Percentiles rank a stretch among this genome's conserved stretches.
phyloP scores from a whole-genome alignment of 106 monocot species.

The Gastrodia elata region DNA sequence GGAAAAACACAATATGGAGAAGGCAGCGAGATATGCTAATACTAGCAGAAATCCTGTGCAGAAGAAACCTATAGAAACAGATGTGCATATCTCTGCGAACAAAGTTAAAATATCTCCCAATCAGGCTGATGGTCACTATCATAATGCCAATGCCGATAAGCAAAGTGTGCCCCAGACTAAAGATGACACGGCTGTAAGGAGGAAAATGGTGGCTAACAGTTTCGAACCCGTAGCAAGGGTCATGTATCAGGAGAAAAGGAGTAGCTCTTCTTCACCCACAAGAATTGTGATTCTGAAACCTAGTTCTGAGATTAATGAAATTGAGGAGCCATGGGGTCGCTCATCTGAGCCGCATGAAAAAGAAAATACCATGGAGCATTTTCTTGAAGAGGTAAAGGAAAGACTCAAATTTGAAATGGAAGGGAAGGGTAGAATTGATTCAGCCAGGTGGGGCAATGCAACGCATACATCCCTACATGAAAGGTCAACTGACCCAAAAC shows the following conservation, averaged over 20 bases:
- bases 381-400: conserved; percentile 82
- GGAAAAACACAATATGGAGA: conserved; percentile 46
- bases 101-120: not conserved
- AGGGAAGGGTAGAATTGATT: conserved; percentile 33
- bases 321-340: conserved; percentile 32
- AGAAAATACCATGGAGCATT: conserved; percentile 48
- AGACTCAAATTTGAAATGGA: conserved; percentile 65
- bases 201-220: not conserved
- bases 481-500: conserved; percentile 37
- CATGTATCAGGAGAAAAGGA: conserved; percentile 5
- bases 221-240: not conserved
- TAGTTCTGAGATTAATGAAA: conserved; percentile 38
- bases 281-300: conserved; percentile 80
- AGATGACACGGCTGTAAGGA: conserved; percentile 4
- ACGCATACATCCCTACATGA: conserved; percentile 15
- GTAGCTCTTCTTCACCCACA: conserved; percentile 27
- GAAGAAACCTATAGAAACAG: not conserved
- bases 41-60: not conserved
- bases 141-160: not conserved
- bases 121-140: not conserved
- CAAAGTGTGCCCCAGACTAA: not conserved
- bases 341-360: conserved; percentile 36
- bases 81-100: not conserved
- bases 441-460: not conserved
- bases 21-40: conserved; percentile 24